These are phyloP conservation scores for Tausonia pullulans DNA, from an alignment of 1,284 basidiomycete genomes.

Conservation along the genomic window DNA sequence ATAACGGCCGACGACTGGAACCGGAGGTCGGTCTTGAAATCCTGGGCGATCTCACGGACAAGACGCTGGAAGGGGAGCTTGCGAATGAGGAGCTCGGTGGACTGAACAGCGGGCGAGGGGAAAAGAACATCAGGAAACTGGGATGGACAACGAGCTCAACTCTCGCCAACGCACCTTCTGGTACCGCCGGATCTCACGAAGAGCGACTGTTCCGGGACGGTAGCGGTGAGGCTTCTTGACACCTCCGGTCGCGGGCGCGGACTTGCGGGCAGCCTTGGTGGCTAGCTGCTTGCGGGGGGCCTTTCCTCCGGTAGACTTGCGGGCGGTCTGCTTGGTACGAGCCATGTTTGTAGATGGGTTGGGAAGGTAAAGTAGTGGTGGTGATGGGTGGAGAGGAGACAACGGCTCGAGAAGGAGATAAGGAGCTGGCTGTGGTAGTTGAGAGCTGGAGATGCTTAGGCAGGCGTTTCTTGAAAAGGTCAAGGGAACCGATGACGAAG, in stretches of 20 bases:
- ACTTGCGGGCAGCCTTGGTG: constrained; percentile 61
- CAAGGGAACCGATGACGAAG: too few relatives aligned
- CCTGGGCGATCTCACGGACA: constrained; percentile 73
- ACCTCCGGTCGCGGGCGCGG: constrained; percentile 42
- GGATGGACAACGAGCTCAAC: not conserved
- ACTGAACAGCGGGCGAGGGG: constrained; percentile 19
- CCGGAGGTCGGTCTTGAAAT: constrained; percentile 74
- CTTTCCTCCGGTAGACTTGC: constrained; percentile 69
- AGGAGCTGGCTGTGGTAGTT: too few relatives aligned
- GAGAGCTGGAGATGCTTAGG: too few relatives aligned
- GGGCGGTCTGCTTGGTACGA: constrained; percentile 43
- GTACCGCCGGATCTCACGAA: constrained; percentile 45
- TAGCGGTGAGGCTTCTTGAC: constrained; percentile 49
- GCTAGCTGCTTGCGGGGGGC: constrained; percentile 43
- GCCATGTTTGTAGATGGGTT: constrained; percentile 10
- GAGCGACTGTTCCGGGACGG: constrained; percentile 77
- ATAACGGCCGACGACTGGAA: constrained; percentile 68
- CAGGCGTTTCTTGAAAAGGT: too few relatives aligned
- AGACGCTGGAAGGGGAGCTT: constrained; percentile 47
- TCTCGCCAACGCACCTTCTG: constrained; percentile 25
- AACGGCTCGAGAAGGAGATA: too few relatives aligned
- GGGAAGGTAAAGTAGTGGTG: not conserved
- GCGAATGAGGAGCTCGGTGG: constrained; percentile 43
- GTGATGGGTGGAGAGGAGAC: not conserved
- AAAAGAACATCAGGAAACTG: not conserved